Evolutionary conservation across 2,329 filamentous ascomycete species (phyloP).

Genomic region (Cladophialophora immunda): DNA sequence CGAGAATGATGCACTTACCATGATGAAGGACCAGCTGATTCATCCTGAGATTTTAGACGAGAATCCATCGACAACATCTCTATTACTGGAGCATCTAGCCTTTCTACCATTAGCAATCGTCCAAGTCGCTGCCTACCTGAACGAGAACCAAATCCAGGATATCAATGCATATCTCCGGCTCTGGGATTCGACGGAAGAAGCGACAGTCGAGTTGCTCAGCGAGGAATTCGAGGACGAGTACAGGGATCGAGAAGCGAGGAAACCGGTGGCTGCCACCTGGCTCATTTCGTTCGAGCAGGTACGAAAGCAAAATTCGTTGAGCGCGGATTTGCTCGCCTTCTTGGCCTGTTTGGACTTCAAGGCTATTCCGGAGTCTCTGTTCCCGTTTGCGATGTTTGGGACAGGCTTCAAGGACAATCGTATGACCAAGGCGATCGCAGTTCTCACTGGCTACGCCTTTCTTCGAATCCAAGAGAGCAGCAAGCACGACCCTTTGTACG

Average conservation of each 20-base stretch:
- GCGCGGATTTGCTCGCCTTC: conserved; percentile 48
- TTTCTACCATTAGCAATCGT: conserved; percentile 43
- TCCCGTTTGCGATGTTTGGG: conserved; percentile 42
- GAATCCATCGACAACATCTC: not conserved
- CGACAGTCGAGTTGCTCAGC: conserved; percentile 45
- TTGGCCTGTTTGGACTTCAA: conserved; percentile 46
- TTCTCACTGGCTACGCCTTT: too few relatives aligned
- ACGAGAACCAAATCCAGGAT: conserved; percentile 25
- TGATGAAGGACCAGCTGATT: not conserved
- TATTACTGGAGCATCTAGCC: conserved; percentile 38
- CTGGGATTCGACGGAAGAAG: conserved; percentile 40
- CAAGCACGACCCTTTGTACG: not conserved
- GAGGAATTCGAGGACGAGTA: conserved; percentile 46
- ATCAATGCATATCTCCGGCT: conserved; percentile 36
- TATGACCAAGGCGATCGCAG: too few relatives aligned
- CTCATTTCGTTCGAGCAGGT: conserved; percentile 50
- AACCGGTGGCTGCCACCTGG: conserved; percentile 50
- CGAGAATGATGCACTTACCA: not conserved
- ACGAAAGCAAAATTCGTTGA: conserved; percentile 43
- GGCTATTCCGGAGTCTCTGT: conserved; percentile 49
- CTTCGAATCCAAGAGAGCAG: too few relatives aligned
- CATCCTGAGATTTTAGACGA: not conserved
- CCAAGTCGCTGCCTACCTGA: conserved; percentile 41
- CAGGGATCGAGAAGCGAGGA: conserved; percentile 44
- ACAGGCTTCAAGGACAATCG: not conserved